A percentile compares a stretch with the other conserved stretches of the same genome.
These are phyloP conservation scores for Phallus indusiatus DNA, from an alignment of 768 basidiomycete genomes.

Conservation along the genomic window DNA sequence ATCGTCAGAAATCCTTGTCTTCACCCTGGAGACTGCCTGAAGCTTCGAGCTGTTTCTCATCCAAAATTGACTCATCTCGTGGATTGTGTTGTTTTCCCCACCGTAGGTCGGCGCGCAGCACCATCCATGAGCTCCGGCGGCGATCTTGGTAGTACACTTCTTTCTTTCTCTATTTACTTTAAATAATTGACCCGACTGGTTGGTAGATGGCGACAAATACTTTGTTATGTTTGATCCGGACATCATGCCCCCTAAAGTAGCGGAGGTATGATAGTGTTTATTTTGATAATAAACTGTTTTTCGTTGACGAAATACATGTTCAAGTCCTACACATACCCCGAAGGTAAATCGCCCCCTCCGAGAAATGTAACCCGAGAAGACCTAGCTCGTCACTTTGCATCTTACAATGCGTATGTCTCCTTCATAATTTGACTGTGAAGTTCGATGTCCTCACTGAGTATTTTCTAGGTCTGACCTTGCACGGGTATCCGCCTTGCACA, in stretches of 20 bases:
- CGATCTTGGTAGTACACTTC: too few relatives aligned
- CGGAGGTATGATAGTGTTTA: slow-evolving; percentile 32
- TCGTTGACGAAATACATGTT: background rate
- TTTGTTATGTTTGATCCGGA: slow-evolving; percentile 65
- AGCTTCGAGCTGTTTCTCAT: slow-evolving; percentile 48
- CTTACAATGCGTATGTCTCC: slow-evolving; percentile 46
- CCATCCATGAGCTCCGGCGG: too few relatives aligned
- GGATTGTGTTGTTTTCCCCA: slow-evolving; percentile 61
- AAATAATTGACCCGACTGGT: slow-evolving; percentile 26
- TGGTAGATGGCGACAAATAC: slow-evolving; percentile 50
- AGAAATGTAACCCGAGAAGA: slow-evolving; percentile 43
- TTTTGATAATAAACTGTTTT: background rate
- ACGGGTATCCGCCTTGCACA: slow-evolving; percentile 44
- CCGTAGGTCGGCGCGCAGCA: slow-evolving; percentile 19
- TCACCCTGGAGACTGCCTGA: slow-evolving; percentile 60
- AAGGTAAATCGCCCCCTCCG: slow-evolving; percentile 44
- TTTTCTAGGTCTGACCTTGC: slow-evolving; percentile 44
- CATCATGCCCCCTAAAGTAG: slow-evolving; percentile 43
- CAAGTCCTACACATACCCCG: slow-evolving; percentile 60
- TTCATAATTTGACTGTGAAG: background rate
- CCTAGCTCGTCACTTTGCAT: slow-evolving; percentile 55
- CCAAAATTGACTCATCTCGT: slow-evolving; percentile 44
- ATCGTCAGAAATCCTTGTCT: slow-evolving; percentile 63
- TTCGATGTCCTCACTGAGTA: background rate
- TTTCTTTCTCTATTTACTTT: too few relatives aligned